Base-by-base conservation (phyloP, 108 stramenopile genomes). In the Stephanodiscus minutulus region DNA sequence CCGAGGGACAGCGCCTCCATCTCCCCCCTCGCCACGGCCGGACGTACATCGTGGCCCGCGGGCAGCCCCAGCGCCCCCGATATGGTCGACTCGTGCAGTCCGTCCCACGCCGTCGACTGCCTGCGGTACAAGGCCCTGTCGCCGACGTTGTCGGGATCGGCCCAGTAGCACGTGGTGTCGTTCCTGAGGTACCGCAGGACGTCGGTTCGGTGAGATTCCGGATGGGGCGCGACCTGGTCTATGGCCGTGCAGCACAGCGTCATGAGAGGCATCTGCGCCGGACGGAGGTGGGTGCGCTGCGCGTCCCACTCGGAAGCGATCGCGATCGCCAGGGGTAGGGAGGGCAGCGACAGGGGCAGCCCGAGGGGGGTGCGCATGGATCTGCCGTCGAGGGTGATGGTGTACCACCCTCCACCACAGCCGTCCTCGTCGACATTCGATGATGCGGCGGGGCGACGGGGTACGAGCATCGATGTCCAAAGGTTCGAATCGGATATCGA, bases 211-310 rank as follows among this genome's bases (percentile, higher is more conserved):
- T 84, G 83, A 0, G 63, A 48, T 0, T 68, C 57, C 15, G 88
- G 85, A 61, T 88, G 72, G 25, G 73, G 64, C 18, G 86, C 75
- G 1, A 83, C 86, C 68, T 96, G 95, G 82, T 96, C 95, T 43
- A 96, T 82, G 13, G 88, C 85, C 13, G 94, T 99, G 86, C 88
- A 98, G 33, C 70, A 94, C 77, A 98, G 71, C 0, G 96, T 96
- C 96, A 96, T 98, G n/a, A 97, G 76, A 7, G 98, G 98, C 98
- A 98, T 98, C 54, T 92, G 83, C n/a, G 95, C 84, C 10, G 97
- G 97, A 61, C 92, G 82, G 11, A 98, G 76, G 48, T 83, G 75
- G n/a, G 48, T 54, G 49, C 78, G 66, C 76, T 97, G 97, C 0
- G 86, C 72, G 61, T 98, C 95, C 98, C 98, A 98, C 73, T 99